Percentiles rank a stretch among this genome's conserved stretches.
Evolutionary conservation across 148 eudicot genomes (phyloP).

Genomic region (Vaccinium darrowii): DNA sequence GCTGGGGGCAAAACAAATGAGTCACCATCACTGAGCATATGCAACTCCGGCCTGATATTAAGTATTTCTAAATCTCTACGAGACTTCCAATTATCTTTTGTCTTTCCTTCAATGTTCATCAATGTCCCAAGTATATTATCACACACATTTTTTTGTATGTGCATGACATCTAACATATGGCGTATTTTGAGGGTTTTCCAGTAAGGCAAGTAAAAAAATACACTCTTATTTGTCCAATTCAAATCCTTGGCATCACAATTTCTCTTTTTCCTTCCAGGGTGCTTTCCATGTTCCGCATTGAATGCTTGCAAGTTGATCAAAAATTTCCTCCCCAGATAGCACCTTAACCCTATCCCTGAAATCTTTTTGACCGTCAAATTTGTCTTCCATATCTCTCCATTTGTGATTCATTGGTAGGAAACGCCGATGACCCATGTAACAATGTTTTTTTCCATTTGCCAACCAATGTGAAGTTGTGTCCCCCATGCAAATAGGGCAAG

Average conservation of each 20-base stretch:
- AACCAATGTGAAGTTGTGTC: not conserved
- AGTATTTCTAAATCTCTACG: not conserved
- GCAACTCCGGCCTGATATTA: not conserved
- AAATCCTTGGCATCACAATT: not conserved
- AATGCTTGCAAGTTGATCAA: not conserved
- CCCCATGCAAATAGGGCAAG: not conserved
- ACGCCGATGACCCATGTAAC: no score
- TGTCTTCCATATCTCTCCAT: no score
- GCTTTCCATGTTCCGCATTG: not conserved
- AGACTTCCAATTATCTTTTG: not conserved
- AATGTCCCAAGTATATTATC: conserved; percentile 1
- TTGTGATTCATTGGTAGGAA: no score
- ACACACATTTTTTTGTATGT: not conserved
- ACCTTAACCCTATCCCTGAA: no score
- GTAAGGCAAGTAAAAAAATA: not conserved
- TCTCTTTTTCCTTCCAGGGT: not conserved
- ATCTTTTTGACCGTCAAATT: no score
- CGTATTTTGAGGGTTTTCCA: not conserved
- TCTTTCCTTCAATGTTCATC: not conserved
- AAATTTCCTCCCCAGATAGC: not conserved
- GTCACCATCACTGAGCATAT: not conserved
- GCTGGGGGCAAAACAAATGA: not conserved
- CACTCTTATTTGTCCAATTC: not conserved
- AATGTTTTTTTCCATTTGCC: not conserved
- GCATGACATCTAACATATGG: not conserved